A percentile compares a stretch with the other conserved stretches of the same genome.
These are phyloP conservation scores for Acacia concinna DNA, from an alignment of 331 rosid species.

Conservation along the genomic window DNA sequence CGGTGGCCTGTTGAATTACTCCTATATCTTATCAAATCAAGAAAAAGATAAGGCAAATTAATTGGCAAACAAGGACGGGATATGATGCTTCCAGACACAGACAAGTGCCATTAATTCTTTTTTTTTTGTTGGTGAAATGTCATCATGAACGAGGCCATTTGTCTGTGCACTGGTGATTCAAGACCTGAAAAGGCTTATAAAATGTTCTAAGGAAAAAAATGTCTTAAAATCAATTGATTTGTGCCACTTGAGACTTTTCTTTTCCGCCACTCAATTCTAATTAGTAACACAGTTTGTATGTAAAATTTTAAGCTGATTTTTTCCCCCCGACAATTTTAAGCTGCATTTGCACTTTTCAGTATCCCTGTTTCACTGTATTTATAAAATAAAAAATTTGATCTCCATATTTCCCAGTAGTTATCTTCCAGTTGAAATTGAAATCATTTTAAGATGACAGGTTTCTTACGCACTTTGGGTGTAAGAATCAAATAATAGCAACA, in stretches of 20 bases:
- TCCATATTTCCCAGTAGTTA: not conserved
- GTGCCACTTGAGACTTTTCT: not conserved
- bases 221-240: not conserved
- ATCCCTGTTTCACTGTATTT: not conserved
- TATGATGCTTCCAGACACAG: not conserved
- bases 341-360: not conserved
- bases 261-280: not conserved
- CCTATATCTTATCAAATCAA: slow-evolving; percentile 5
- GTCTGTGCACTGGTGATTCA: not conserved
- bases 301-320: not conserved
- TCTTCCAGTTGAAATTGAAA: not conserved
- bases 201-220: not conserved
- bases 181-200: slow-evolving; percentile 11
- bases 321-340: not conserved
- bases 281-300: not conserved
- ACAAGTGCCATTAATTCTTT: slow-evolving; percentile 3
- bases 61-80: slow-evolving; percentile 18
- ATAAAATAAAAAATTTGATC: not conserved
- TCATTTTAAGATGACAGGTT: not conserved
- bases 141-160: slow-evolving; percentile 25
- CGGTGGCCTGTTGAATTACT: not conserved
- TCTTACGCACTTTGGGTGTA: not conserved
- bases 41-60: not conserved
- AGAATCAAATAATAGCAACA: not conserved
- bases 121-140: slow-evolving; percentile 30